Evolutionary conservation across 2,329 filamentous ascomycete genomes (phyloP).

Genomic region (Fusarium sp.): DNA sequence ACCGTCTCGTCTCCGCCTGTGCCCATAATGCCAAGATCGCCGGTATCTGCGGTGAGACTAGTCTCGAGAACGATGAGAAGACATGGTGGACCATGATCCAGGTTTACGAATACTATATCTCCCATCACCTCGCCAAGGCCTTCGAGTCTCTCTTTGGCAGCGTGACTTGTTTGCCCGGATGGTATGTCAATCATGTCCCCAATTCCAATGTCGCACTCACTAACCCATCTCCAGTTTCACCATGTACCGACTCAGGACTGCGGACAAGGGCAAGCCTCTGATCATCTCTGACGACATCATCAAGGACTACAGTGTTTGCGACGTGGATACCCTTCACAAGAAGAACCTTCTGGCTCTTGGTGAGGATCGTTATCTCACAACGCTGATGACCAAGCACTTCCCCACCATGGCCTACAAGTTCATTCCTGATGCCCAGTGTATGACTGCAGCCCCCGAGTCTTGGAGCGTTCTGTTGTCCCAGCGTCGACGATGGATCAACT

Average conservation of each 20-base stretch:
- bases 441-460: slow-evolving; percentile 92
- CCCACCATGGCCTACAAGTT: slow-evolving; percentile 97
- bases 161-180: slow-evolving; percentile 98
- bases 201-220: background rate
- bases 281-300: slow-evolving; percentile 93
- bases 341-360: slow-evolving; percentile 95
- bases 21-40: slow-evolving; percentile 96
- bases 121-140: slow-evolving; percentile 94
- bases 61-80: slow-evolving; percentile 92
- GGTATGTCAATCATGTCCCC: slow-evolving; percentile 70
- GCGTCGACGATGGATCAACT: slow-evolving; percentile 99
- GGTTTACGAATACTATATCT: slow-evolving; percentile 99
- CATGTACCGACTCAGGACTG: slow-evolving; percentile 97
- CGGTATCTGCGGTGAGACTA: slow-evolving; percentile 97
- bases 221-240: slow-evolving; percentile 78
- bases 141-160: slow-evolving; percentile 98
- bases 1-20: slow-evolving; percentile 91
- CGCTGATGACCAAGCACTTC: slow-evolving; percentile 98
- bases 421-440: slow-evolving; percentile 89
- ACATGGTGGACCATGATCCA: slow-evolving; percentile 99
- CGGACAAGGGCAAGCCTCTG: slow-evolving; percentile 92
- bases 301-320: slow-evolving; percentile 86
- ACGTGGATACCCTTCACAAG: slow-evolving; percentile 95
- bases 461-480: slow-evolving; percentile 98
- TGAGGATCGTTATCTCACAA: slow-evolving; percentile 97